Evolutionary conservation across 2,329 filamentous ascomycete genomes (phyloP).

Genomic region (Thielaviopsis ethacetica): DNA sequence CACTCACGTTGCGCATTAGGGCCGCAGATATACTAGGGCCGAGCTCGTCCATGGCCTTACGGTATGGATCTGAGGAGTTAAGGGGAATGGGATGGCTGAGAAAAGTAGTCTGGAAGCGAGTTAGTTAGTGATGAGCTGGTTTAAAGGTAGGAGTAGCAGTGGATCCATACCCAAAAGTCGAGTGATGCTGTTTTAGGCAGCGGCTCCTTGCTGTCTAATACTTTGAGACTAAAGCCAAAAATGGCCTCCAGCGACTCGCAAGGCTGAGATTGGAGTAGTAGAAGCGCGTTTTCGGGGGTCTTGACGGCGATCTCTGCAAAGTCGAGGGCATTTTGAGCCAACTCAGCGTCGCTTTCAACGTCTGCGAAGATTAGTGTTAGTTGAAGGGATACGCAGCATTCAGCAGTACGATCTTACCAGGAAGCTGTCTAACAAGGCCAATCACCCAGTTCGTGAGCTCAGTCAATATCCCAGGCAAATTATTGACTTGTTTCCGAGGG

Average conservation of each 20-base stretch:
- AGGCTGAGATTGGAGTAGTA: slow-evolving; percentile 42
- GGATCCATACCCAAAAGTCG: slow-evolving; percentile 51
- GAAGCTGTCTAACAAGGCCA: slow-evolving; percentile 43
- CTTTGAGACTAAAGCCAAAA: slow-evolving; percentile 55
- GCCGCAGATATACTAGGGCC: slow-evolving; percentile 44
- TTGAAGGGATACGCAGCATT: not conserved
- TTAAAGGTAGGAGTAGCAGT: not conserved
- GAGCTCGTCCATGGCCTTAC: slow-evolving; percentile 37
- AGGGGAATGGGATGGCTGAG: slow-evolving; percentile 28
- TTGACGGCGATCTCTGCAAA: slow-evolving; percentile 49
- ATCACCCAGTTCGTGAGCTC: slow-evolving; percentile 45
- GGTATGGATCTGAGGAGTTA: slow-evolving; percentile 26
- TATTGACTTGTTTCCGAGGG: slow-evolving; percentile 25
- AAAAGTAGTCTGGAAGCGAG: slow-evolving; percentile 31
- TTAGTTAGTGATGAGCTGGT: not conserved
- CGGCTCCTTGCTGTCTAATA: slow-evolving; percentile 54
- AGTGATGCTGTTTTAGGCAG: slow-evolving; percentile 59
- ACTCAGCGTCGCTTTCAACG: slow-evolving; percentile 54
- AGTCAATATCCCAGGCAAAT: slow-evolving; percentile 31
- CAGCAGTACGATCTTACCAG: slow-evolving; percentile 26
- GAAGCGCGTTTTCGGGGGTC: slow-evolving; percentile 32
- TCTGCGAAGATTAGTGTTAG: slow-evolving; percentile 23
- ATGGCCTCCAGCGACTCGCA: slow-evolving; percentile 44
- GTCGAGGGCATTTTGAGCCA: slow-evolving; percentile 59
- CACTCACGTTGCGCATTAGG: slow-evolving; percentile 49